A percentile compares a stretch with the other conserved stretches of the same genome.
These are phyloP conservation scores for Juncus inflexus DNA, from an alignment of 176 grass and related monocot genomes.

Conservation along the genomic window DNA sequence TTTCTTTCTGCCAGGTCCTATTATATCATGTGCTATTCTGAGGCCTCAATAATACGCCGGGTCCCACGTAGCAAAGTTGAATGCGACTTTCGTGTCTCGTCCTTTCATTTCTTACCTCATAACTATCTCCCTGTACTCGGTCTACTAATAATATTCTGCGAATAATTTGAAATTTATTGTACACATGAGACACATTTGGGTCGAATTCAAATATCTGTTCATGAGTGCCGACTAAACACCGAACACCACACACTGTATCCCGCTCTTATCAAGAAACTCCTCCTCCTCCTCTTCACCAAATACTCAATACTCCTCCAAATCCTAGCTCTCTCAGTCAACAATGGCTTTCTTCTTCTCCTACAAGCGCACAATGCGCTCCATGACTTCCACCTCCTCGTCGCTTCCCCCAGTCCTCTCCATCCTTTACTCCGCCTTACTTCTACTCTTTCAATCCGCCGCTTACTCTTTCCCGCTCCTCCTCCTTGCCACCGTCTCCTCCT, in stretches of 20 bases:
- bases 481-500: constrained; percentile 28
- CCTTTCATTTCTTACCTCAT: too few species aligned
- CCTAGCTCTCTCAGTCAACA: not conserved
- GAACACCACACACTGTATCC: not conserved
- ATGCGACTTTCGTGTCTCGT: too few species aligned
- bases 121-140: too few species aligned
- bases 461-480: constrained; percentile 35
- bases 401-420: constrained; percentile 26
- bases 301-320: not conserved
- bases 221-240: not conserved
- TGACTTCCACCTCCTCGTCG: not conserved
- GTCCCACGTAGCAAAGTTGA: too few species aligned
- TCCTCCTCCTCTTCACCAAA: not conserved
- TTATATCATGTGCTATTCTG: too few species aligned
- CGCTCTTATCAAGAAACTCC: constrained; percentile 3
- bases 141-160: too few species aligned
- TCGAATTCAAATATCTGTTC: constrained; percentile 5
- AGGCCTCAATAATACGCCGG: too few species aligned
- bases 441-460: constrained; percentile 10
- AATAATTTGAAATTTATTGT: too few species aligned
- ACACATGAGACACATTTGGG: too few species aligned
- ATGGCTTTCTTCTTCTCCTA: constrained; percentile 21
- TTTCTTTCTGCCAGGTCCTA: too few species aligned
- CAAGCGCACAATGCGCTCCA: constrained; percentile 10
- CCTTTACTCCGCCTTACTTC: constrained; percentile 32